These are phyloP conservation scores for Cercospora zeae-maydis DNA, from an alignment of 2,329 filamentous ascomycete genomes.

Conservation along the genomic window DNA sequence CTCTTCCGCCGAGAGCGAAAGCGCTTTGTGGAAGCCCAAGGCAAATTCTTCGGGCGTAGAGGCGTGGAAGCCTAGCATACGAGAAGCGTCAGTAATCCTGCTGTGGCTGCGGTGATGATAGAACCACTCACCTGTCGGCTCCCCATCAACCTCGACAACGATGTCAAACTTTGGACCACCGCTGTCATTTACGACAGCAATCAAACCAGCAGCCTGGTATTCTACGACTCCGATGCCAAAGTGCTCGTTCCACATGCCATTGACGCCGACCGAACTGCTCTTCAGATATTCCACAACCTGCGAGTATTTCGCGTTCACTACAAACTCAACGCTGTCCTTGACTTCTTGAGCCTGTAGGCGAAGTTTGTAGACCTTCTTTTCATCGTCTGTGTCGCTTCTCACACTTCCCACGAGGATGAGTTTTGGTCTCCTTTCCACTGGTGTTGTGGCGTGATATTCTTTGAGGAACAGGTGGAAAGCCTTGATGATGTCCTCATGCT, in stretches of 20 bases:
- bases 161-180: slow-evolving; percentile 94
- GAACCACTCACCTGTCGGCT: slow-evolving; percentile 63
- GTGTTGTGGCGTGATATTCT: slow-evolving; percentile 44
- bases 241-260: slow-evolving; percentile 99
- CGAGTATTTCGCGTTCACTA: slow-evolving; percentile 85
- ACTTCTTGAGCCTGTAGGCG: slow-evolving; percentile 80
- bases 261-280: slow-evolving; percentile 78
- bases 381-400: slow-evolving; percentile 70
- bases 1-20: slow-evolving; percentile 61
- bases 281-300: slow-evolving; percentile 77
- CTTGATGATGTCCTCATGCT: slow-evolving; percentile 80
- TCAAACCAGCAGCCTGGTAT: slow-evolving; percentile 91
- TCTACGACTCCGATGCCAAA: slow-evolving; percentile 98
- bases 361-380: slow-evolving; percentile 81
- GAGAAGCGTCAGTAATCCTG: slow-evolving; percentile 11
- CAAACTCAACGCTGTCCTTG: slow-evolving; percentile 79
- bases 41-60: slow-evolving; percentile 76
- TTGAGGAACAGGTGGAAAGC: slow-evolving; percentile 76
- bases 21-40: slow-evolving; percentile 70
- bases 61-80: slow-evolving; percentile 70
- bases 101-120: not conserved
- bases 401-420: slow-evolving; percentile 89
- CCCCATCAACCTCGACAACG: slow-evolving; percentile 73
- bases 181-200: slow-evolving; percentile 88
- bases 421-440: slow-evolving; percentile 47